phyloP scores from a whole-genome alignment of 2,329 filamentous ascomycete genomes.

The Colletotrichum graminicola region DNA sequence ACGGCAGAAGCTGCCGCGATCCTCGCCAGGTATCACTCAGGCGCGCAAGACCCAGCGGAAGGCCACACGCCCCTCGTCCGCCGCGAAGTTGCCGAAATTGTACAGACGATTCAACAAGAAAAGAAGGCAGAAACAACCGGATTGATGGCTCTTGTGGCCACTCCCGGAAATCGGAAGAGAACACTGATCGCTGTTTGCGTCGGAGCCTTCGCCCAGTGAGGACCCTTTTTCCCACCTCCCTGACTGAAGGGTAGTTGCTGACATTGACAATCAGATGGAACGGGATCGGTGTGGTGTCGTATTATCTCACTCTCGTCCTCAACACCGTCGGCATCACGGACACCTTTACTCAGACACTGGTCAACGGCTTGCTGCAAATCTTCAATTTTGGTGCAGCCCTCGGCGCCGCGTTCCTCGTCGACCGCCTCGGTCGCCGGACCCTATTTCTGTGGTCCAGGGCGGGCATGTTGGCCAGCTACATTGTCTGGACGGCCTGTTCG shows the following conservation, averaged over 20 bases:
- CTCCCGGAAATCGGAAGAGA: slow-evolving; percentile 40
- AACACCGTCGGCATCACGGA: slow-evolving; percentile 52
- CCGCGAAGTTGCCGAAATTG: slow-evolving; percentile 35
- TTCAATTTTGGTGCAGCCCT: slow-evolving; percentile 52
- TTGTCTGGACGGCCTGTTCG: slow-evolving; percentile 53
- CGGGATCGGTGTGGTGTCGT: slow-evolving; percentile 53
- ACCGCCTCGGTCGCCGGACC: slow-evolving; percentile 53
- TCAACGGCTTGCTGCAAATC: slow-evolving; percentile 51
- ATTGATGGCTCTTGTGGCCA: slow-evolving; percentile 42
- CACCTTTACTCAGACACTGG: slow-evolving; percentile 51
- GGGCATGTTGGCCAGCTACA: slow-evolving; percentile 50
- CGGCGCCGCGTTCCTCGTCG: slow-evolving; percentile 52
- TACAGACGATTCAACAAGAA: slow-evolving; percentile 33
- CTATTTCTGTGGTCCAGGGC: slow-evolving; percentile 51
- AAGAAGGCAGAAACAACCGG: slow-evolving; percentile 33
- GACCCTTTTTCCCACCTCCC: neutral
- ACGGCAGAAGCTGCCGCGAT: slow-evolving; percentile 62
- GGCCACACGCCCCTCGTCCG: slow-evolving; percentile 43
- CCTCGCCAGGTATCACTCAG: slow-evolving; percentile 63
- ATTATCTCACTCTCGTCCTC: slow-evolving; percentile 46
- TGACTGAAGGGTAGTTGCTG: neutral
- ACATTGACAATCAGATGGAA: slow-evolving; percentile 42
- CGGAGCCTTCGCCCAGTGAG: slow-evolving; percentile 45
- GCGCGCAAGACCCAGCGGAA: slow-evolving; percentile 49
- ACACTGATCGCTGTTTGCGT: slow-evolving; percentile 27